phyloP scores from a whole-genome alignment of 2,329 filamentous ascomycete genomes.

The Salinomyces thailandicus region DNA sequence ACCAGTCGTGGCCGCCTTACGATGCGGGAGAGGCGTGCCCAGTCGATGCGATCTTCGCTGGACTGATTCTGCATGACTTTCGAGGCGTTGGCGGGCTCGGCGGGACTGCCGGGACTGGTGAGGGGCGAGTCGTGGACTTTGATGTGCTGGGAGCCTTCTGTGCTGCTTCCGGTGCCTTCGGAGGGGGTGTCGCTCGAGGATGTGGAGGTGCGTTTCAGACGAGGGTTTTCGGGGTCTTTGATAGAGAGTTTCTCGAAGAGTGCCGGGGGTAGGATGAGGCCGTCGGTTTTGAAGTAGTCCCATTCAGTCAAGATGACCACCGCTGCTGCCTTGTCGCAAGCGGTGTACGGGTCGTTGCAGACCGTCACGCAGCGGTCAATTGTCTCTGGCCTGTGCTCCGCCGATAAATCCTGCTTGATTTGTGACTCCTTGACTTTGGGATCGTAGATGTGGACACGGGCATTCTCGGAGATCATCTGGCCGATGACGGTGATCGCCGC shows the following conservation, averaged over 20 bases:
- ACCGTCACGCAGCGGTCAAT: constrained; percentile 21
- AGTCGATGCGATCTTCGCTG: constrained; percentile 22
- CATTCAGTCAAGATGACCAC: constrained; percentile 26
- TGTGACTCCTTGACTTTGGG: constrained; percentile 35
- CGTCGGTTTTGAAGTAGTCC: constrained; percentile 28
- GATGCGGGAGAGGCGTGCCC: constrained; percentile 20
- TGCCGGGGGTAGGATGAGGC: constrained; percentile 2
- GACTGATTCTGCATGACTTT: constrained; percentile 1
- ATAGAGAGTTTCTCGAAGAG: background rate
- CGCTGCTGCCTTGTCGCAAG: constrained; percentile 25
- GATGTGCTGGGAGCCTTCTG: background rate
- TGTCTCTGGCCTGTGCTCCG: constrained; percentile 13
- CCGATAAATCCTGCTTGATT: constrained; percentile 24
- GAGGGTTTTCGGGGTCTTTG: background rate
- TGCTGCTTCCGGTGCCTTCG: background rate
- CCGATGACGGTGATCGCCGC: constrained; percentile 59
- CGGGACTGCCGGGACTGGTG: background rate
- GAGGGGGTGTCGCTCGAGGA: background rate
- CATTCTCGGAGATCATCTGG: constrained; percentile 52
- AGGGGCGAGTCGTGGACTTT: background rate
- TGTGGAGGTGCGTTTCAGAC: constrained; percentile 2
- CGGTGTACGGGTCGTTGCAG: constrained; percentile 21
- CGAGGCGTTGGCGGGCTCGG: background rate
- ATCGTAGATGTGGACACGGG: constrained; percentile 58
- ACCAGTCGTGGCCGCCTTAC: constrained; percentile 28